Conservation (phyloP, 176 grass and related monocot genomes). For the Oryza meridionalis region DNA sequence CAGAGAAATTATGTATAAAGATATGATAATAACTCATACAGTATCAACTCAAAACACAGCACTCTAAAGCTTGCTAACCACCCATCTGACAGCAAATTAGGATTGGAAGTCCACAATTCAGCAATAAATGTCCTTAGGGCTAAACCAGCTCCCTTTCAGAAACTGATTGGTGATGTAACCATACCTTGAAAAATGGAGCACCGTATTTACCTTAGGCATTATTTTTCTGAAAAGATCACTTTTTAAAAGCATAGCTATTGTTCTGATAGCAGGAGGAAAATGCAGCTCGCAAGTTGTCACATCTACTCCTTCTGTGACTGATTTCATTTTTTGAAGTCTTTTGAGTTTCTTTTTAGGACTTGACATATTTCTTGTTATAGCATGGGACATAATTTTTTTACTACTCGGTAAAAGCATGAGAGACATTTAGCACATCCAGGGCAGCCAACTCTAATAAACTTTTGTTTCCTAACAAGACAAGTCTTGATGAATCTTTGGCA, state of each 20-base stretch:
- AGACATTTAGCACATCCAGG: neutral
- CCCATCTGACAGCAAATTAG: neutral
- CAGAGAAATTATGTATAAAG: constrained; percentile 15
- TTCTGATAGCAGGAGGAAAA: neutral
- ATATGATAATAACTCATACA: neutral
- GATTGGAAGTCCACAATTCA: neutral
- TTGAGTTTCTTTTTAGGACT: neutral
- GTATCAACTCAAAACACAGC: constrained; percentile 6
- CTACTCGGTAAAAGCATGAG: neutral
- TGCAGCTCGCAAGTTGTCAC: neutral
- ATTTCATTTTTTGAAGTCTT: neutral
- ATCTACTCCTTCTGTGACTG: neutral
- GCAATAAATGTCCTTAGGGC: neutral
- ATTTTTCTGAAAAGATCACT: neutral
- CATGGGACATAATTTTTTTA: neutral
- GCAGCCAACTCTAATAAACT: neutral
- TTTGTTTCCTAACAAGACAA: neutral
- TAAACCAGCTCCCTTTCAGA: neutral
- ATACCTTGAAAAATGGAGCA: neutral
- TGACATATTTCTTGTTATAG: neutral
- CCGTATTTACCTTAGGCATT: neutral
- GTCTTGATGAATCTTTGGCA: neutral
- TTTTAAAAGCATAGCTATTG: neutral
- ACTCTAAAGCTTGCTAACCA: neutral
- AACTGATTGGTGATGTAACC: neutral